phyloP scores from a whole-genome alignment of 345 rosid genomes.

The Excoecaria cochinchinensis region DNA sequence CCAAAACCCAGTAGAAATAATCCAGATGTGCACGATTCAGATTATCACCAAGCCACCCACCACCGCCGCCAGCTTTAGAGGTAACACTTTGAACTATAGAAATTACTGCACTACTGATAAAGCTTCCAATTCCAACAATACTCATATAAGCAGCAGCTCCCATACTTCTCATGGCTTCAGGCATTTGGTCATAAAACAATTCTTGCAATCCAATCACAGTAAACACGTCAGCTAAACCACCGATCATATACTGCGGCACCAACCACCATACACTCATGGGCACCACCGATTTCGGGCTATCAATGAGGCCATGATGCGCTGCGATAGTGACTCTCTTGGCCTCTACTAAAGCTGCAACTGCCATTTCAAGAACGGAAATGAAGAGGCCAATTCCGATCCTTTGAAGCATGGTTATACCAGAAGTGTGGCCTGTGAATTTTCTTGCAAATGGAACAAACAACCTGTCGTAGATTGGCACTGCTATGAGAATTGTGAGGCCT shows the following conservation, averaged over 20 bases:
- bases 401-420: constrained; percentile 80
- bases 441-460: constrained; percentile 60
- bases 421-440: constrained; percentile 54
- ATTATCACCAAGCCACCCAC: constrained; percentile 65
- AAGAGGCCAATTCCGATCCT: constrained; percentile 75
- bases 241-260: constrained; percentile 72
- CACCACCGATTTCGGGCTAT: constrained; percentile 49
- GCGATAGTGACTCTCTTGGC: constrained; percentile 56
- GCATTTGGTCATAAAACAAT: constrained; percentile 88
- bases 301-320: constrained; percentile 45
- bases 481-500: constrained; percentile 65
- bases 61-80: constrained; percentile 31
- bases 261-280: constrained; percentile 84
- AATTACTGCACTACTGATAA: constrained; percentile 58
- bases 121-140: constrained; percentile 73
- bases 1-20: constrained; percentile 68
- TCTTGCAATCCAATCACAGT: constrained; percentile 78
- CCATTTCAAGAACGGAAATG: constrained; percentile 59
- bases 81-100: constrained; percentile 49
- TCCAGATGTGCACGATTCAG: constrained; percentile 63
- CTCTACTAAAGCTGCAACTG: constrained; percentile 61
- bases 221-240: constrained; percentile 63
- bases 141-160: constrained; percentile 79
- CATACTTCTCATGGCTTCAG: constrained; percentile 71
- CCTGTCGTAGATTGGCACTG: constrained; percentile 60